A percentile compares a stretch with the other conserved stretches of the same genome.
Conservation (phyloP, 305 asterid genomes). For the Caryopteris hybrid region DNA sequence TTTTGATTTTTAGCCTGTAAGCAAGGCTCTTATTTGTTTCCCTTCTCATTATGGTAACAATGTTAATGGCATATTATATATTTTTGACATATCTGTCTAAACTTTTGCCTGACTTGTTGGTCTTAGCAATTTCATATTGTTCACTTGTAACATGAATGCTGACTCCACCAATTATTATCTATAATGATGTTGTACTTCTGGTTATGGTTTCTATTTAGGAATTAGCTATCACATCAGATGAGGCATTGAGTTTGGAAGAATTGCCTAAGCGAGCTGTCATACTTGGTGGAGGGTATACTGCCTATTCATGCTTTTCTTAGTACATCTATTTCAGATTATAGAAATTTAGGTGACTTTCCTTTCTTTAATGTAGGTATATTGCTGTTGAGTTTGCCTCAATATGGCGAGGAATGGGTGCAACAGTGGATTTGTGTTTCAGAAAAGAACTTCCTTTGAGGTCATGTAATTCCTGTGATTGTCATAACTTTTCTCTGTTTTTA, state of each 20-base stretch:
- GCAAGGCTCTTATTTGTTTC: neutral
- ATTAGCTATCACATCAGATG: conserved; percentile 92
- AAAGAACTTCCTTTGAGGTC: conserved; percentile 98
- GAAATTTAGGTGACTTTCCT: conserved; percentile 3
- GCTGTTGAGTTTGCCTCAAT: conserved; percentile 99
- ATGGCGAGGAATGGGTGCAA: conserved; percentile 99
- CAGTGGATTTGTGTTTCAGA: conserved; percentile 81
- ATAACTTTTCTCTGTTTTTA: conserved; percentile 8
- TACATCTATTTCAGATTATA: conserved; percentile 12
- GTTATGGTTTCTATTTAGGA: conserved; percentile 43
- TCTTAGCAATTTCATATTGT: neutral
- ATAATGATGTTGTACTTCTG: neutral
- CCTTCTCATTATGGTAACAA: neutral
- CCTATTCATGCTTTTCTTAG: conserved; percentile 8
- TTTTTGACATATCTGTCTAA: neutral
- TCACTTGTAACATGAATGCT: neutral
- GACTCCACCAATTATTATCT: conserved; percentile 2
- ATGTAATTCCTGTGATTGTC: conserved; percentile 16
- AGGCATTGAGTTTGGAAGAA: conserved; percentile 98
- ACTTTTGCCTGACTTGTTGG: neutral
- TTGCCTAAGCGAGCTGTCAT: conserved; percentile 82
- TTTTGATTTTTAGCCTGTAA: neutral
- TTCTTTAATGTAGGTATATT: conserved; percentile 61
- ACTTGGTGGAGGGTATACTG: conserved; percentile 86
- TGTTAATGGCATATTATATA: neutral